These are phyloP conservation scores for Fusarium domesticum DNA, from an alignment of 2,329 filamentous ascomycete species.

Conservation along the genomic window DNA sequence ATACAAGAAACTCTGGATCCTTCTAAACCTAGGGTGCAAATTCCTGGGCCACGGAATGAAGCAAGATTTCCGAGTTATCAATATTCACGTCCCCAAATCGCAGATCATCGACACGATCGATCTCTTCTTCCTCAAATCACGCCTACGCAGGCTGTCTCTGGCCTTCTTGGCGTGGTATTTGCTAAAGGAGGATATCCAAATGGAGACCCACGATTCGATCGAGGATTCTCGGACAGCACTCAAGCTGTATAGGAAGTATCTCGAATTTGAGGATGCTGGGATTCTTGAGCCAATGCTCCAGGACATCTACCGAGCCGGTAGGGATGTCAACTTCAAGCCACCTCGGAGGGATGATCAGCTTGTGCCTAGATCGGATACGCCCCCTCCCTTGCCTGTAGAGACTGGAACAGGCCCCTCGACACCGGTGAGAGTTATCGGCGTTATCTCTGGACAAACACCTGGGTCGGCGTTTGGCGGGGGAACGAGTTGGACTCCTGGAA, in stretches of 20 bases:
- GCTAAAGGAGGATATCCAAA: constrained; percentile 90
- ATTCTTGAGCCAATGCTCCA: constrained; percentile 79
- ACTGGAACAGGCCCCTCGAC: constrained; percentile 43
- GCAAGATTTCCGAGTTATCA: constrained; percentile 96
- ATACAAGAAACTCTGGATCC: constrained; percentile 97
- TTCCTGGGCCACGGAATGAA: constrained; percentile 93
- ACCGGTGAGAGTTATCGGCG: constrained; percentile 40
- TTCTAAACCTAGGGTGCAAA: constrained; percentile 88
- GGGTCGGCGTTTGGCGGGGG: constrained; percentile 39
- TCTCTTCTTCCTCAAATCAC: constrained; percentile 78
- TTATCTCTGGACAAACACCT: constrained; percentile 32
- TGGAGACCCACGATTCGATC: constrained; percentile 89
- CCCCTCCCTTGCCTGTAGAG: constrained; percentile 48
- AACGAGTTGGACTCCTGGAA: constrained; percentile 46
- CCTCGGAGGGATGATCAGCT: constrained; percentile 46
- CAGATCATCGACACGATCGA: constrained; percentile 95
- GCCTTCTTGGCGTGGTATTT: constrained; percentile 90
- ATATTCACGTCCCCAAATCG: constrained; percentile 86
- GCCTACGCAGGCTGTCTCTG: constrained; percentile 82
- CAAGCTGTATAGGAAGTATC: constrained; percentile 82
- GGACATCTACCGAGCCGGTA: constrained; percentile 68
- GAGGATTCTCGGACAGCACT: constrained; percentile 91
- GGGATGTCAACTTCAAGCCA: constrained; percentile 50
- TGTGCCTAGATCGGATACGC: constrained; percentile 51
- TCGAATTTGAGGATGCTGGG: constrained; percentile 84